These are phyloP conservation scores for Daldinia decipiens DNA, from an alignment of 495 filamentous ascomycete genomes.

Conservation along the genomic window DNA sequence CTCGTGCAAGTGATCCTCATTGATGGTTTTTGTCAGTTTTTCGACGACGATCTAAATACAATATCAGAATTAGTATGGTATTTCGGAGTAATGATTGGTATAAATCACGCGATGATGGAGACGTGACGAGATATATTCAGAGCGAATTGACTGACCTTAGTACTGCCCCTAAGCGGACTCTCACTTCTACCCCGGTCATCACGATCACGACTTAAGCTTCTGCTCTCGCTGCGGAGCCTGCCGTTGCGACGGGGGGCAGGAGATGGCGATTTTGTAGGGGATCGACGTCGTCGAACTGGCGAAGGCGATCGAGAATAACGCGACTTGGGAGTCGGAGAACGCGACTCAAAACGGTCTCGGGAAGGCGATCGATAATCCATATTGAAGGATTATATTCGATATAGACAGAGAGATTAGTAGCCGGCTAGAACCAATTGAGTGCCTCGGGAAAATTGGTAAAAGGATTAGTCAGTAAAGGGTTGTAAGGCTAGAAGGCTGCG, in stretches of 20 bases:
- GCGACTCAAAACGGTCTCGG: slow-evolving; percentile 43
- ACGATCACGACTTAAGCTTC: slow-evolving; percentile 43
- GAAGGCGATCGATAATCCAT: slow-evolving; percentile 50
- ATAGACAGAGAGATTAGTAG: background rate
- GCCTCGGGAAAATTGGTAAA: background rate
- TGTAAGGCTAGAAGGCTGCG: background rate
- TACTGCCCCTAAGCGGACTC: slow-evolving; percentile 50
- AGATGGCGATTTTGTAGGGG: slow-evolving; percentile 43
- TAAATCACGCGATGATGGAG: slow-evolving; percentile 1
- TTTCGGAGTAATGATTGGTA: background rate
- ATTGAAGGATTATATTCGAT: background rate
- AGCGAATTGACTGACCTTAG: slow-evolving; percentile 46
- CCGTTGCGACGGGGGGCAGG: slow-evolving; percentile 46
- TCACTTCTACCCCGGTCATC: slow-evolving; percentile 52
- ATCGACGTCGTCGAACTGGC: slow-evolving; percentile 46
- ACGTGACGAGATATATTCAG: slow-evolving; percentile 7
- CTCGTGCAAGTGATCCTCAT: slow-evolving; percentile 84
- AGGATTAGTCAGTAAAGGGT: background rate
- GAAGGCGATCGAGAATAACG: slow-evolving; percentile 49
- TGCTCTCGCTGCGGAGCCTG: slow-evolving; percentile 43
- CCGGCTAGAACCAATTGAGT: background rate
- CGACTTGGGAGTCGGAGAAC: slow-evolving; percentile 48
- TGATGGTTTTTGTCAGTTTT: slow-evolving; percentile 95
- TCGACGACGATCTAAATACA: slow-evolving; percentile 85
- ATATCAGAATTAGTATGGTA: slow-evolving; percentile 25